Conservation (phyloP, 805 yeast genomes). For the Osmozyma mogii region DNA sequence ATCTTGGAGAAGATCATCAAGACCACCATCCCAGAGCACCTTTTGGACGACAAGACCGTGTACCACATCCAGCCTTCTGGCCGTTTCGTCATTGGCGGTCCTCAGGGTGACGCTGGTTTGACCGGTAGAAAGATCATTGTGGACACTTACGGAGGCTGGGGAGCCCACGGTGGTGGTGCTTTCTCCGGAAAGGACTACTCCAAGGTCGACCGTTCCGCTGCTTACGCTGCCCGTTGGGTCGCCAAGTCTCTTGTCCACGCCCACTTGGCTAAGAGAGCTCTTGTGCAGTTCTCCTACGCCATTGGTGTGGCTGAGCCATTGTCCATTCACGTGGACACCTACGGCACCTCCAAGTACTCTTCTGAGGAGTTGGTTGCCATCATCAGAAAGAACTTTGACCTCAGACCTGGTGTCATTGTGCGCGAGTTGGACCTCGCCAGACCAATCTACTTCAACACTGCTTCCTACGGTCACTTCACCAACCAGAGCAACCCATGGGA, state of each 20-base stretch:
- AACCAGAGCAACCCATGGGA: conserved; percentile 99
- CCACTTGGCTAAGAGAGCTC: conserved; percentile 91
- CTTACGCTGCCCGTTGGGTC: conserved; percentile 99
- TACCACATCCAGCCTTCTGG: conserved; percentile 99
- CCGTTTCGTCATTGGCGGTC: conserved; percentile 99
- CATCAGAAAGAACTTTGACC: conserved; percentile 90
- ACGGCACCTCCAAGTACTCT: conserved; percentile 91
- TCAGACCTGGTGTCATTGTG: conserved; percentile 99
- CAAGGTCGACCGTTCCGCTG: conserved; percentile 99
- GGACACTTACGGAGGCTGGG: conserved; percentile 99
- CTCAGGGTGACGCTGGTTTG: conserved; percentile 99
- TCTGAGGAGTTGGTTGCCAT: conserved; percentile 87
- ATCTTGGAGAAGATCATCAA: conserved; percentile 74
- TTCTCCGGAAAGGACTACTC: conserved; percentile 99
- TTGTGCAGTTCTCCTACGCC: conserved; percentile 98
- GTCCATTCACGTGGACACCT: conserved; percentile 94
- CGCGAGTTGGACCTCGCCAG: conserved; percentile 95
- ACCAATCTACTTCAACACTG: conserved; percentile 98
- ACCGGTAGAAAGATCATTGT: conserved; percentile 99
- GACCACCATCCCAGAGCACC: conserved; percentile 85
- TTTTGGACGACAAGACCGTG: conserved; percentile 89
- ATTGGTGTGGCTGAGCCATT: conserved; percentile 99
- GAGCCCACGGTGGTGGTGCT: conserved; percentile 99
- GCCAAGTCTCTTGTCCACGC: conserved; percentile 96
- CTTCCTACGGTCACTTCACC: conserved; percentile 99